Evolutionary conservation across 768 basidiomycete species (phyloP), one percentile per base, ranked within the genome.

Genomic region (Candolleomyces efflorescens): DNA sequence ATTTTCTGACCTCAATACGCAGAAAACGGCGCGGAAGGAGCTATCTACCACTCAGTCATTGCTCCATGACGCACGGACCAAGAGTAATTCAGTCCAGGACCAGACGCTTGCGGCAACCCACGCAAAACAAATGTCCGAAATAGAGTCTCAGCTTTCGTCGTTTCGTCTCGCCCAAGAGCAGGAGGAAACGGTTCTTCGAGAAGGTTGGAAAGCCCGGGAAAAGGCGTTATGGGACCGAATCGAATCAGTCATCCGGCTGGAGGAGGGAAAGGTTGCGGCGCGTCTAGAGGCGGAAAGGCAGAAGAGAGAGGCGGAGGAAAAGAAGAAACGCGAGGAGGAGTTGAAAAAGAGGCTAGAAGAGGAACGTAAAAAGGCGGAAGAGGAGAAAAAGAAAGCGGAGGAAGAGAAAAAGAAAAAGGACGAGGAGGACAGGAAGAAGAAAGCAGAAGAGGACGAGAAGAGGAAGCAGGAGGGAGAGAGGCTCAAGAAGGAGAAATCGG

Each of bases 211-310:
- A 41, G 78, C 77, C 58, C 81, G 85, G 46, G 82, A 85, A 44
- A 78, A 75, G 60, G 63, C 64, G 51, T 71, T 83, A 38, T 84
- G 83, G 73, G 75, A 82, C 24, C 75, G 84, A 3, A 81, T 89
- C 53, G 87, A 91, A 68, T 66, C 60, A 2, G 83, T 78, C 6
- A 90, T 91, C 60, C 79, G 79, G 63, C 27, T 70, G 3, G 87
- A 90, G 64, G 85, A 89, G 60, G 85, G 83, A 26, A 86, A 82
- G 58, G 68, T 80, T 20, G 76, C 75, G 9, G 75, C 68, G 59
- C 74, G 67, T 56, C 63, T 84, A 39, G 86, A 85, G 57, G 83
- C 78, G 20, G 87, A 90, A 68, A 73, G 80, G 56, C 80, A 73
- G 65, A 80, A 67, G 64, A 69, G 61, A 55, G 68, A 68, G 64